Conservation (phyloP, 306 rosid species). For the Benincasa hispida region DNA sequence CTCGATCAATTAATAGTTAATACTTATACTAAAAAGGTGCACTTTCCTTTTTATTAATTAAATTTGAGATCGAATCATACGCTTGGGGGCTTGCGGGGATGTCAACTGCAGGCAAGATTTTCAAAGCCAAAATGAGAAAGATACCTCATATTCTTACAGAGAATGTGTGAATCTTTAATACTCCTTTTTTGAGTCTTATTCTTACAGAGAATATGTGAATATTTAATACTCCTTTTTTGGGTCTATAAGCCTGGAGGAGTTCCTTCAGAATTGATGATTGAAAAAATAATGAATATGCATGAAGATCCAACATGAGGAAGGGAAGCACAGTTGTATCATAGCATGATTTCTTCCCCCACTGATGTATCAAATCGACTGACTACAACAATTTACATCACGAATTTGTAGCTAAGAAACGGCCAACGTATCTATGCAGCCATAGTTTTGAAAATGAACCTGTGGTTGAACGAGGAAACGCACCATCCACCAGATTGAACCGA, state of each 20-base stretch:
- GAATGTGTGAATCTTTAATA: neutral
- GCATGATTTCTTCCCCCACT: neutral
- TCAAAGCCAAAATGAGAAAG: neutral
- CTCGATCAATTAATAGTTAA: too few species aligned
- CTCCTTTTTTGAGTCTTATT: too few species aligned
- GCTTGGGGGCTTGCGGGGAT: too few species aligned
- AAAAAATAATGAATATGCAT: neutral
- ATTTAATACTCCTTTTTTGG: neutral
- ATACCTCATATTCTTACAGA: too few species aligned
- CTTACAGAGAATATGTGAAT: neutral
- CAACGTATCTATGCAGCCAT: neutral
- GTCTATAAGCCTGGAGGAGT: neutral
- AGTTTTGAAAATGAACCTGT: neutral
- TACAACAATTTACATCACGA: neutral
- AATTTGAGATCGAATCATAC: too few species aligned
- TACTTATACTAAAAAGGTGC: too few species aligned
- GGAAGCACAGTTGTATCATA: neutral
- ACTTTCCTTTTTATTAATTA: too few species aligned
- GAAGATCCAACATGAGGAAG: neutral
- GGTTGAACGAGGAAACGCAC: neutral
- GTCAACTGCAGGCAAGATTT: neutral
- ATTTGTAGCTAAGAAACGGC: neutral
- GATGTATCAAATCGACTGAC: neutral
- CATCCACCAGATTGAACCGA: neutral
- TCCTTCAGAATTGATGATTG: neutral